Conservation (phyloP, 495 filamentous ascomycete genomes). For the Trypethelium eluteriae region DNA sequence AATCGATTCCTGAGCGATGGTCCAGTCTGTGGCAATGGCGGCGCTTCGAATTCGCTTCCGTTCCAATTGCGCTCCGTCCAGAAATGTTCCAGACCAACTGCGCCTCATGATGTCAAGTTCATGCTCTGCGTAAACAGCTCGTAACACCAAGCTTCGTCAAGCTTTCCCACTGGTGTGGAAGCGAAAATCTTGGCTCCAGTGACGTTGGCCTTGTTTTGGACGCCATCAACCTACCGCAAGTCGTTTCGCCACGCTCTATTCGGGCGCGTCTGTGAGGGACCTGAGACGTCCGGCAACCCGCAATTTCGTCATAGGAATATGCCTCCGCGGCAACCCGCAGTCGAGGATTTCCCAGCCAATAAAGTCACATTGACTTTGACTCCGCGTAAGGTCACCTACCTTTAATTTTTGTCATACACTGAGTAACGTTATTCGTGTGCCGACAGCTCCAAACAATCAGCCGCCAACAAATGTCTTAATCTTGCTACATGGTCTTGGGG, state of each 20-base stretch:
- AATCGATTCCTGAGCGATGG: neutral
- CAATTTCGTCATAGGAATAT: constrained; percentile 15
- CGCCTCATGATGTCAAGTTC: neutral
- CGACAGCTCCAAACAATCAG: constrained; percentile 28
- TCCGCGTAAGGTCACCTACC: constrained; percentile 23
- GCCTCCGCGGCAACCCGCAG: constrained; percentile 34
- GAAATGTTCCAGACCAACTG: neutral
- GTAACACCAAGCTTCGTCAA: neutral
- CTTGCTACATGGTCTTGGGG: constrained; percentile 86
- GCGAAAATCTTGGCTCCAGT: neutral
- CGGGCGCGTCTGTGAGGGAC: neutral
- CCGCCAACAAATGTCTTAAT: constrained; percentile 65
- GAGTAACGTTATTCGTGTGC: neutral
- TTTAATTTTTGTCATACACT: neutral
- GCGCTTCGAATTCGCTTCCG: neutral
- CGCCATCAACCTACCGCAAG: neutral
- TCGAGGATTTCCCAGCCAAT: constrained; percentile 46
- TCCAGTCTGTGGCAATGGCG: neutral
- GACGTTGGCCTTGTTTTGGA: neutral
- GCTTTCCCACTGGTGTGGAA: neutral
- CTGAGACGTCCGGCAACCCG: constrained; percentile 9
- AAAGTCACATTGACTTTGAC: constrained; percentile 42
- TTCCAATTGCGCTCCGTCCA: neutral
- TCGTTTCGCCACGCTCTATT: neutral
- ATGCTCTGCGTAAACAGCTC: neutral